phyloP scores from a whole-genome alignment of 208 protist genomes.

The Leishmania turanica region DNA sequence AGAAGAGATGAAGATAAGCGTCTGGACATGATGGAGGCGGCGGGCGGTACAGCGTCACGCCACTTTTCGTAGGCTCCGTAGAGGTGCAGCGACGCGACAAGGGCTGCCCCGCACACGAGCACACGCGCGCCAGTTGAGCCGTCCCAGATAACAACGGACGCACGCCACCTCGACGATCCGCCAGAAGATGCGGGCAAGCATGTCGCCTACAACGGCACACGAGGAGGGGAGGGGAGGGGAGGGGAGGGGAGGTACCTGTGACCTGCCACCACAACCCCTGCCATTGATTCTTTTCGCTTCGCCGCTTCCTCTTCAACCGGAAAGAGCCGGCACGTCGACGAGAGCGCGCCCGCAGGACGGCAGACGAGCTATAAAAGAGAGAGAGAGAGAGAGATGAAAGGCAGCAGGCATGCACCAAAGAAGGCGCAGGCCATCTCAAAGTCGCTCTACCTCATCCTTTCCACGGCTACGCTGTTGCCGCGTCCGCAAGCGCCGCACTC shows the following conservation, averaged over 20 bases:
- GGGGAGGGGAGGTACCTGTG: not conserved
- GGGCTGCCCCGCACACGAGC: not conserved
- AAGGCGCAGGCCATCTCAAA: not conserved
- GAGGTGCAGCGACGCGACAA: not conserved
- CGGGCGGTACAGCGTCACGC: not conserved
- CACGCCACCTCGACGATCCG: not conserved
- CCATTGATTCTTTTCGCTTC: not conserved
- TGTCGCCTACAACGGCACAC: not conserved
- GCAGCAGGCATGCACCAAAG: not conserved
- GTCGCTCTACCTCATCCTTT: not conserved
- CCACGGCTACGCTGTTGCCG: not conserved
- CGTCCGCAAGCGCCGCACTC: not conserved
- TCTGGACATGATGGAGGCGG: too few relatives aligned
- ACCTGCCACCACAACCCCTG: not conserved
- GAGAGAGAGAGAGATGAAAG: not conserved
- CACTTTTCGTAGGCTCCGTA: not conserved
- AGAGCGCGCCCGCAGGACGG: not conserved
- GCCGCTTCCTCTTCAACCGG: not conserved
- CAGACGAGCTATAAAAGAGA: not conserved
- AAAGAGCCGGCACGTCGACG: not conserved
- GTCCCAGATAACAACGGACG: not conserved
- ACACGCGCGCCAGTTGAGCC: not conserved
- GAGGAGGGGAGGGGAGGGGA: not conserved
- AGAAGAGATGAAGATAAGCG: not conserved
- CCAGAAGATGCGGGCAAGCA: not conserved